Conservation (phyloP, 192 early-diverging fungal genomes). For the Fimicolochytrium jonesii region DNA sequence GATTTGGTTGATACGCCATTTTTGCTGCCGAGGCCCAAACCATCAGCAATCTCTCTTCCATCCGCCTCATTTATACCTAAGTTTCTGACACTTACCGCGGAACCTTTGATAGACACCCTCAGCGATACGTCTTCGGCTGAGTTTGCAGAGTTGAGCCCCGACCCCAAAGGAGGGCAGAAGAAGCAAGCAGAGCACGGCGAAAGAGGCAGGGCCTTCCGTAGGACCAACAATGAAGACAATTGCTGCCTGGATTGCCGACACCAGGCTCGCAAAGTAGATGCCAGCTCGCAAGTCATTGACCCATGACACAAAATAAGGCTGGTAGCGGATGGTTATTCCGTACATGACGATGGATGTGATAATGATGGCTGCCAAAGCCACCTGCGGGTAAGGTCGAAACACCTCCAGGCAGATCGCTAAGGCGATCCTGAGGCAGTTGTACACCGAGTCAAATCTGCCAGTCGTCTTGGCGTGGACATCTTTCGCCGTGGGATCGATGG, state of each 20-base stretch:
- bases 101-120: constrained; percentile 6
- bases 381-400: background rate
- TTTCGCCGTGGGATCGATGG: constrained; percentile 1
- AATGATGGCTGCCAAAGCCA: background rate
- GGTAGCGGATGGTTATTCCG: constrained; percentile 1
- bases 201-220: background rate
- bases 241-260: constrained; percentile 11
- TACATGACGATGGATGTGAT: background rate
- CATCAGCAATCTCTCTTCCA: too few species aligned
- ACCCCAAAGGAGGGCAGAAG: constrained; percentile 7
- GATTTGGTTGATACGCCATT: too few species aligned
- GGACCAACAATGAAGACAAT: background rate
- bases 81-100: too few species aligned
- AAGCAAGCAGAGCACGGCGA: constrained; percentile 11
- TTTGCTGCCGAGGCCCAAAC: too few species aligned
- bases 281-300: constrained; percentile 19
- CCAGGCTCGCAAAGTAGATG: constrained; percentile 3
- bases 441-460: constrained; percentile 17
- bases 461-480: constrained; percentile 15
- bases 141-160: background rate
- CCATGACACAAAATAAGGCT: constrained; percentile 9
- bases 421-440: constrained; percentile 1
- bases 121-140: background rate
- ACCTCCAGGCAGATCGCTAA: constrained; percentile 2
- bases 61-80: too few species aligned